Percentiles rank a stretch among this genome's conserved stretches.
These are phyloP conservation scores for Pyrenochaeta sp. DNA, from an alignment of 2,329 filamentous ascomycete species.

Conservation along the genomic window DNA sequence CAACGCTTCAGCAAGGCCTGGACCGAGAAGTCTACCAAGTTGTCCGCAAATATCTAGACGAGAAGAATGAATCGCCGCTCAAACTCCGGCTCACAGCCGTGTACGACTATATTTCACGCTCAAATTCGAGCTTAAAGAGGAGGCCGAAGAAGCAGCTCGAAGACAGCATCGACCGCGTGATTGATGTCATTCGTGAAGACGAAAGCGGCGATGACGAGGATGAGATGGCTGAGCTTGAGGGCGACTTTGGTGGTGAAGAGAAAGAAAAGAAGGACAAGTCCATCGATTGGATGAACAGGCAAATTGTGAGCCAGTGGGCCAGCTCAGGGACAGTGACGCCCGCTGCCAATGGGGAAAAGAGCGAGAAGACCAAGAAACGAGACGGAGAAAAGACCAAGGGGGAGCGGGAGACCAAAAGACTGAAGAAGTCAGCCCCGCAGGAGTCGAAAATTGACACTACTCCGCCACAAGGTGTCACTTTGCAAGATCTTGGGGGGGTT, in stretches of 20 bases:
- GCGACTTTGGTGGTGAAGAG: conserved; percentile 42
- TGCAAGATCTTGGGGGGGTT: conserved; percentile 79
- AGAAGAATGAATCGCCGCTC: conserved; percentile 58
- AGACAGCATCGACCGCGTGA: conserved; percentile 83
- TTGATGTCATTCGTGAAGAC: conserved; percentile 75
- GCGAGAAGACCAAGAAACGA: conserved; percentile 12
- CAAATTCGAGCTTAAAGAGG: conserved; percentile 86
- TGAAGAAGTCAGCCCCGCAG: conserved; percentile 57
- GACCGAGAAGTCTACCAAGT: conserved; percentile 74
- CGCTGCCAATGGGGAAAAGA: conserved; percentile 39
- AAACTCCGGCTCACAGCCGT: conserved; percentile 68
- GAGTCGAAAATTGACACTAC: conserved; percentile 64
- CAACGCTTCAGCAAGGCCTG: conserved; percentile 48
- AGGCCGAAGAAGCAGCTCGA: conserved; percentile 83
- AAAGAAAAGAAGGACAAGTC: conserved; percentile 29
- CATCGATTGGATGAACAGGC: conserved; percentile 71
- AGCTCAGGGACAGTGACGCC: conserved; percentile 36
- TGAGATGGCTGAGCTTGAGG: conserved; percentile 59
- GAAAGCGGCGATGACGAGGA: conserved; percentile 60
- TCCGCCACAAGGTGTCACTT: conserved; percentile 71
- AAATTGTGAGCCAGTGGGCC: conserved; percentile 67
- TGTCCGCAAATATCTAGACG: conserved; percentile 77
- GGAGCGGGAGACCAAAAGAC: conserved; percentile 72
- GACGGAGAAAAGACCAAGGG: conserved; percentile 59
- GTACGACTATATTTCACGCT: conserved; percentile 82